Evolutionary conservation across 306 rosid genomes (phyloP), one percentile per base, ranked within the genome.

Genomic region (Quercus mongolica): DNA sequence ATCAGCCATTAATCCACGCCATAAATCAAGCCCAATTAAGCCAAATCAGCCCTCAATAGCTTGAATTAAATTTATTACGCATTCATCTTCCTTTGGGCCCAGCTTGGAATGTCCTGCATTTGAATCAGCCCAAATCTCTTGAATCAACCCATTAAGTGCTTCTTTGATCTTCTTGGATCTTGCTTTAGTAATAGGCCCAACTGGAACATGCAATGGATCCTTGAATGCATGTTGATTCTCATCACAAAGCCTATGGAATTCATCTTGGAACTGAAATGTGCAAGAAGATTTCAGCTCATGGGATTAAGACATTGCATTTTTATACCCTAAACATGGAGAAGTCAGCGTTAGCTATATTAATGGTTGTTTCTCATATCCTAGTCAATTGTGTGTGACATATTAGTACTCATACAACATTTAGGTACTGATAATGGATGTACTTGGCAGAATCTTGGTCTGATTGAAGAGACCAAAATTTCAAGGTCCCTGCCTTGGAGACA

Each of bases 231-330:
- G 26, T 25, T 25, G 26, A 25, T 25, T 25, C 26, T 25, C 26
- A 25, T 25, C 26, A 25, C 26, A 25, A 25, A 86, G 23, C 94
- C 69, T 94, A 91, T 81, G 98, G 98, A 81, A 81, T 94, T 87
- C 94, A 91, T 85, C 93, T 89, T 68, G 98, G 97, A 84, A 92
- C 97, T 68, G 98, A 94, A 80, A 94, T 87, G 97, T 94, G 98
- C 92, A 91, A 84, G 85, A 94, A 94, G 87, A 89, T 94, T 90
- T 80, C 92, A 77, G 91, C 97, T 76, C 91, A 91, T 86, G 98
- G 98, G 87, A 89, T 92, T 80, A 94, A 86, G 89, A 90, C 94
- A 30, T 35, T 94, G 85, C 98, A 94, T 81, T 88, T 94, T 52
- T 94, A 94, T 77, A 94, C 98, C 1, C 88, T 94, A 30, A 94